Percentiles rank a stretch among this genome's conserved stretches.
Conservation (phyloP, 257 asterid genomes). For the Salvia splendens region DNA sequence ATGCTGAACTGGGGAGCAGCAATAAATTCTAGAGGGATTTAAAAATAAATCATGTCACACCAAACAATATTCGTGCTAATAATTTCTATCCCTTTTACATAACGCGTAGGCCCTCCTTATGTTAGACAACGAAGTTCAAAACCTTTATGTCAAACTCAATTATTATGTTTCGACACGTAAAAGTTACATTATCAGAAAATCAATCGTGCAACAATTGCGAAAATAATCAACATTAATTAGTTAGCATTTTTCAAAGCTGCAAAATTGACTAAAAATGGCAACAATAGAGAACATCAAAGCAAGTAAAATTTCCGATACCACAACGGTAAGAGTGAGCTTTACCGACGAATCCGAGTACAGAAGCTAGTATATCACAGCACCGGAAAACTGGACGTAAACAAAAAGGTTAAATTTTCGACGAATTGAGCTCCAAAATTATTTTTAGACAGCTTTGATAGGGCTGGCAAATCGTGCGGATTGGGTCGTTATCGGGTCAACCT, state of each 20-base stretch:
- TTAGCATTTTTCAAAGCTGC: no score
- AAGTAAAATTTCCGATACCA: no score
- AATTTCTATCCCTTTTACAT: not conserved
- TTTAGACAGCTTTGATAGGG: constrained; percentile 22
- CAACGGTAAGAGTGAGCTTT: not conserved
- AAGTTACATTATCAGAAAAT: no score
- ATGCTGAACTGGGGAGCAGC: not conserved
- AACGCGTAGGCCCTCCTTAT: not conserved
- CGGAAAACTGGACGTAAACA: constrained; percentile 1
- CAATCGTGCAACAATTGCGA: no score
- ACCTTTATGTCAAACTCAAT: not conserved
- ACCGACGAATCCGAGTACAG: constrained; percentile 24
- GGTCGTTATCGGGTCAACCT: no score
- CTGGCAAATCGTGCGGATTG: no score
- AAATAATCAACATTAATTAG: no score
- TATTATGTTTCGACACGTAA: not conserved
- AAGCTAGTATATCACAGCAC: constrained; percentile 19
- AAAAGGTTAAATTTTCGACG: constrained; percentile 27
- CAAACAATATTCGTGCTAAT: not conserved
- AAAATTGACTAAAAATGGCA: no score
- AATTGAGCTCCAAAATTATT: constrained; percentile 34
- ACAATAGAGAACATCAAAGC: no score
- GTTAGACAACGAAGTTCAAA: not conserved
- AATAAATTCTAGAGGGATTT: not conserved
- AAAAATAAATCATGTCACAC: not conserved